phyloP scores from a whole-genome alignment of 768 basidiomycete genomes.

The Boletus reticuloceps region DNA sequence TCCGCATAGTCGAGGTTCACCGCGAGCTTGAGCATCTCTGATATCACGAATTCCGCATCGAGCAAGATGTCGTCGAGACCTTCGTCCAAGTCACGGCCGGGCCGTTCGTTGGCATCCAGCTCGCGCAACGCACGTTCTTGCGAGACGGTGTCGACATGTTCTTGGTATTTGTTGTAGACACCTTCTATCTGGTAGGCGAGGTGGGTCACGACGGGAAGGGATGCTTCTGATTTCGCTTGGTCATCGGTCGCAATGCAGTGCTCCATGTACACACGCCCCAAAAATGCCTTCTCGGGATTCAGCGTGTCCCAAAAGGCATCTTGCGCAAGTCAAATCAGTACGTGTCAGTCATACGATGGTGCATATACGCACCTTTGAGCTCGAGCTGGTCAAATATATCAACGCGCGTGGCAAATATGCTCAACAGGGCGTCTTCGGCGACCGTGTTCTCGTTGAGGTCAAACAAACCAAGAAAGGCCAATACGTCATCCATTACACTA shows the following conservation, averaged over 20 bases:
- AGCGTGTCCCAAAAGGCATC: neutral
- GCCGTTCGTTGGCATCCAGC: conserved; percentile 36
- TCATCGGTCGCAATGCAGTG: conserved; percentile 66
- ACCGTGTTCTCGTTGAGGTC: conserved; percentile 57
- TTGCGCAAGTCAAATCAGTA: neutral
- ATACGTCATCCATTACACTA: conserved; percentile 35
- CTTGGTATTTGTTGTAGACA: conserved; percentile 64
- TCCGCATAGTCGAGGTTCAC: conserved; percentile 86
- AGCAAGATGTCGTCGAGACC: conserved; percentile 36
- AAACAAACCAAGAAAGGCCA: conserved; percentile 55
- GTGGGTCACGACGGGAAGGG: conserved; percentile 80
- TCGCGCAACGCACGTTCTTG: conserved; percentile 32
- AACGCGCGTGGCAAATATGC: conserved; percentile 62
- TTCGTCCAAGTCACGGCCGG: conserved; percentile 43
- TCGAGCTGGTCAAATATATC: conserved; percentile 67
- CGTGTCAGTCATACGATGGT: neutral
- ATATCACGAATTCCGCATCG: conserved; percentile 59
- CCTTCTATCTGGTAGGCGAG: conserved; percentile 75
- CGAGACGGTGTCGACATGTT: conserved; percentile 39
- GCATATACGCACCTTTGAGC: conserved; percentile 38
- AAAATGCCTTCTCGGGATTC: neutral
- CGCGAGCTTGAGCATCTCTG: conserved; percentile 78
- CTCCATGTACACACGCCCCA: conserved; percentile 42
- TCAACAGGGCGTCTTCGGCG: conserved; percentile 72
- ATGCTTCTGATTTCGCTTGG: conserved; percentile 58